Conservation (phyloP, 2,329 filamentous ascomycete genomes). For the Trichophyton schoenleinii region DNA sequence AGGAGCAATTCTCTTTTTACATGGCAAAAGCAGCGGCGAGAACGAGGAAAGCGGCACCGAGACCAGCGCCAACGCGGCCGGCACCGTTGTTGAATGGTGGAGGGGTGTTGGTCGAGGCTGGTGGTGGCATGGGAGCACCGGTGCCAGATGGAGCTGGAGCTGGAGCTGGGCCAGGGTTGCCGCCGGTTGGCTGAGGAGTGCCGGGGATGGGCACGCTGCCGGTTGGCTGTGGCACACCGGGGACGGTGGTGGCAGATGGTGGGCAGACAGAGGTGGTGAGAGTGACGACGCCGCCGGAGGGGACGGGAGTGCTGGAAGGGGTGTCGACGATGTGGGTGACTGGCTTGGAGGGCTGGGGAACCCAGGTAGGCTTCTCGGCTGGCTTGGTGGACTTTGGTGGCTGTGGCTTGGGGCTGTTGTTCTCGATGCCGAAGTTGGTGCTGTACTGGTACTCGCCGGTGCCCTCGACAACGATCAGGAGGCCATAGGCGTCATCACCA, state of each 20-base stretch:
- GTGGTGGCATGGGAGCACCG: conserved; percentile 10
- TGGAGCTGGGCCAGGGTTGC: conserved; percentile 4
- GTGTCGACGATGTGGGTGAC: conserved; percentile 1
- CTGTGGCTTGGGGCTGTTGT: conserved; percentile 13
- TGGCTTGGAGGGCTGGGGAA: conserved; percentile 1
- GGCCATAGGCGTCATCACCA: conserved; percentile 43
- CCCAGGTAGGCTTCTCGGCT: conserved; percentile 7
- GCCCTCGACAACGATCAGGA: conserved; percentile 48
- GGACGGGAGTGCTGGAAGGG: neutral
- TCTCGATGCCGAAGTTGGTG: conserved; percentile 48
- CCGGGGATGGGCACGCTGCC: neutral
- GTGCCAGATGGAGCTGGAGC: conserved; percentile 11
- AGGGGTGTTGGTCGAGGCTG: conserved; percentile 2
- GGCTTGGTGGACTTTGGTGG: conserved; percentile 3
- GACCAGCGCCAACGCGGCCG: conserved; percentile 11
- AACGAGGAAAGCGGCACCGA: conserved; percentile 12
- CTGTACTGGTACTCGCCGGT: conserved; percentile 50
- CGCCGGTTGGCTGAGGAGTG: conserved; percentile 12
- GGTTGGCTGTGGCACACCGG: too few species aligned
- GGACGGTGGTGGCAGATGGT: neutral
- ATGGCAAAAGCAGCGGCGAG: conserved; percentile 14
- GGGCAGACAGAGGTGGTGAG: conserved; percentile 11
- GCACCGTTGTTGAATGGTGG: conserved; percentile 10
- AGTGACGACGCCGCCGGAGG: conserved; percentile 16
- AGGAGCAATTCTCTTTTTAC: conserved; percentile 9